phyloP scores from a whole-genome alignment of 306 rosid genomes.

The Vicia sativa region DNA sequence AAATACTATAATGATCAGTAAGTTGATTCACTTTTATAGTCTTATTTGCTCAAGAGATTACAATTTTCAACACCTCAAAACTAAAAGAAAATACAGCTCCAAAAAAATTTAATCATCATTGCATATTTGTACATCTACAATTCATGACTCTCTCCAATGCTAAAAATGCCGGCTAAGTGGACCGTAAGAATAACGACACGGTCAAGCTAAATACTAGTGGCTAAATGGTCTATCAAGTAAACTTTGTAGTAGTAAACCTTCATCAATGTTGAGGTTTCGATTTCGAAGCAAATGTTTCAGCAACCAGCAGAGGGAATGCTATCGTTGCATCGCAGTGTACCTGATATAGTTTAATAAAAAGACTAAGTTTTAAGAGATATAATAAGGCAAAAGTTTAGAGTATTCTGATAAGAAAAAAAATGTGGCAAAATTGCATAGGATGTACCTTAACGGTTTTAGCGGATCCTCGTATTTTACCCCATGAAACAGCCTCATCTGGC shows the following conservation, averaged over 20 bases:
- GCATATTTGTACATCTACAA: conserved; percentile 10
- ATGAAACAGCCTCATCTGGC: conserved; percentile 95
- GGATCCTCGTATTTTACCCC: conserved; percentile 89
- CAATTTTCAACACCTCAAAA: conserved; percentile 8
- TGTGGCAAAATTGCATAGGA: no score
- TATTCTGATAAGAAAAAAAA: no score
- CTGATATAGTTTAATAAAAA: conserved; percentile 43
- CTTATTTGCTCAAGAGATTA: conserved; percentile 16
- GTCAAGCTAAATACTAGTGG: conserved; percentile 5
- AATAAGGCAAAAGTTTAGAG: background rate
- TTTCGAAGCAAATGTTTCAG: conserved; percentile 72
- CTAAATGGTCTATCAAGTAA: conserved; percentile 15
- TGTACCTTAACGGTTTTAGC: conserved; percentile 89
- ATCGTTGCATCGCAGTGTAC: conserved; percentile 91
- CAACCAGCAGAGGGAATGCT: conserved; percentile 80
- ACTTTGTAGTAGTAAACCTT: background rate
- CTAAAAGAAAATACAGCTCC: conserved; percentile 10
- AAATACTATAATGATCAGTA: no score
- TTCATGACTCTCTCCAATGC: background rate
- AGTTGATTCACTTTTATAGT: conserved; percentile 5
- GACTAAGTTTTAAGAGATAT: background rate
- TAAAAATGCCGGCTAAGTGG: conserved; percentile 12
- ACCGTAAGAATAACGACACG: background rate
- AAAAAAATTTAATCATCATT: background rate
- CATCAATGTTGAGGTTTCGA: conserved; percentile 32